phyloP scores from a whole-genome alignment of 2,329 filamentous ascomycete genomes.

The Cladosporium sp. region DNA sequence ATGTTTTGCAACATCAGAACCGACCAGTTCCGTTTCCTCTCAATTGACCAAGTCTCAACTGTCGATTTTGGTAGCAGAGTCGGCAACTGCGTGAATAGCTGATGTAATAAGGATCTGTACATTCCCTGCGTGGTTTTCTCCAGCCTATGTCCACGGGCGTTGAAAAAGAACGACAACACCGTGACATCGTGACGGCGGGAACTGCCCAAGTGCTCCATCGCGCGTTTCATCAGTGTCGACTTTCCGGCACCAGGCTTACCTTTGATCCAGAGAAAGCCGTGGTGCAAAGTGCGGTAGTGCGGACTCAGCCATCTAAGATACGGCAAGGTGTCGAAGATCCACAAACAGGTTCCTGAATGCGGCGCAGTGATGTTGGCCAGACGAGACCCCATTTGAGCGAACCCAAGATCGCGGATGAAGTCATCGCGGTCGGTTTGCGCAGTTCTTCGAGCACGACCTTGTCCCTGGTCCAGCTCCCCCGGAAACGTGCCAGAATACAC shows the following conservation, averaged over 20 bases:
- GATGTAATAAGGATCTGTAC: conserved; percentile 3
- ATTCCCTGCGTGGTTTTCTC: conserved; percentile 1
- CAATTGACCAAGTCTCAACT: conserved; percentile 18
- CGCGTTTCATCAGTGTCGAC: background rate
- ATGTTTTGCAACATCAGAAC: background rate
- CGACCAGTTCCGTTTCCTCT: conserved; percentile 12
- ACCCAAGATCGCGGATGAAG: background rate
- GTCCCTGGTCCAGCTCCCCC: background rate
- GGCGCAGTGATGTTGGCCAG: background rate
- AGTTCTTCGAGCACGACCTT: background rate
- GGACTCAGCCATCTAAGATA: background rate
- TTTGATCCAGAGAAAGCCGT: conserved; percentile 5
- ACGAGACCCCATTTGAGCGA: background rate
- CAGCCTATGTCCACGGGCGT: background rate
- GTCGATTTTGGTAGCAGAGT: background rate
- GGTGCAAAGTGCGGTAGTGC: background rate
- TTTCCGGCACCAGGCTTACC: conserved; percentile 6
- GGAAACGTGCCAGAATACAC: background rate
- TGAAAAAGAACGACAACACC: conserved; percentile 1
- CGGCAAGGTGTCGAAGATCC: background rate
- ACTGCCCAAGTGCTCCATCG: background rate
- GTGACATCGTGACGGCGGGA: no score
- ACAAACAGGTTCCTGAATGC: background rate
- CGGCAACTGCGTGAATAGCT: background rate
- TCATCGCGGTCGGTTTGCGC: background rate